Evolutionary conservation across 148 eudicot species (phyloP).

Genomic region (Limonium bicolor): DNA sequence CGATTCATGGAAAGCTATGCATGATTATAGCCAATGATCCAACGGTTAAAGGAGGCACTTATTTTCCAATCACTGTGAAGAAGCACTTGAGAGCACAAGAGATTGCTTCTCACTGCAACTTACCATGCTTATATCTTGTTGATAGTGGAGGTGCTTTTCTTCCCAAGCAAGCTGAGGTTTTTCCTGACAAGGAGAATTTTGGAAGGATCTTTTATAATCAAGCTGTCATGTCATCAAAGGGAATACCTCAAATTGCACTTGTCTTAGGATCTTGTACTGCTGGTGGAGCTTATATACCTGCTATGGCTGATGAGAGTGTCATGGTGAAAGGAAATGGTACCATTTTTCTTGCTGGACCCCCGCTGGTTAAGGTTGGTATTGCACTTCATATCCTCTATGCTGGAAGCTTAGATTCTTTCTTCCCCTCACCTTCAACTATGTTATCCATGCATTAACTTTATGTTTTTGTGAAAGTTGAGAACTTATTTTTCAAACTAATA

Average conservation of each 20-base stretch:
- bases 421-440: too few relatives aligned
- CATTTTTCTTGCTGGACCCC: conserved; percentile 98
- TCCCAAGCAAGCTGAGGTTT: conserved; percentile 92
- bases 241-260: conserved; percentile 90
- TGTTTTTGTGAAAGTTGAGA: too few relatives aligned
- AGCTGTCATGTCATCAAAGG: conserved; percentile 86
- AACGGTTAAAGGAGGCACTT: conserved; percentile 96
- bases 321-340: conserved; percentile 99
- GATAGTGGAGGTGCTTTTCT: conserved; percentile 99
- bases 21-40: conserved; percentile 99
- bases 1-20: conserved; percentile 88
- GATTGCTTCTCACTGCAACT: conserved; percentile 75
- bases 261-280: conserved; percentile 98
- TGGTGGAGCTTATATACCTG: conserved; percentile 98
- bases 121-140: conserved; percentile 95
- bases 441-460: too few relatives aligned
- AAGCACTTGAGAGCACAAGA: conserved; percentile 96
- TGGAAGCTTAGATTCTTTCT: background rate
- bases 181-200: conserved; percentile 96
- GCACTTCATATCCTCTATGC: background rate
- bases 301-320: conserved; percentile 99
- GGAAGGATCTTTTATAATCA: conserved; percentile 95
- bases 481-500: too few relatives aligned
- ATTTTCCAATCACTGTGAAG: conserved; percentile 90
- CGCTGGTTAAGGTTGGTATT: conserved; percentile 84